Percentiles rank a stretch among this genome's conserved stretches.
Evolutionary conservation across 768 basidiomycete genomes (phyloP).

Genomic region (Naganishia antarctica): DNA sequence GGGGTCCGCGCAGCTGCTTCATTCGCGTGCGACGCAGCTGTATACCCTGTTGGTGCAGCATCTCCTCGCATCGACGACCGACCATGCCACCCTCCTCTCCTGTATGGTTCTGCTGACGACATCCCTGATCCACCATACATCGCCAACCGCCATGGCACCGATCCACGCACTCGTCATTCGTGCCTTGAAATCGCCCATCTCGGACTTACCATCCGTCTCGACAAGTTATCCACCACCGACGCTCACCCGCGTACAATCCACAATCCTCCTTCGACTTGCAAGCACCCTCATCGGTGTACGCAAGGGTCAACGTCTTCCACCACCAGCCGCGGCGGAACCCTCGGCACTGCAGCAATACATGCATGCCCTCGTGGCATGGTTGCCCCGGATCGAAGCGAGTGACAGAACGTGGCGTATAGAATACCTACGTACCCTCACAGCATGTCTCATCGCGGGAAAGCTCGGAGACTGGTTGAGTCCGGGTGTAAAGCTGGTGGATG

Average conservation of each 20-base stretch:
- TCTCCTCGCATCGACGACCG: constrained; percentile 52
- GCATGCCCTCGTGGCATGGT: constrained; percentile 12
- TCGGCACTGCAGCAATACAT: constrained; percentile 21
- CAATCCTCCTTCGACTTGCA: constrained; percentile 37
- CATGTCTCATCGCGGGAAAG: constrained; percentile 41
- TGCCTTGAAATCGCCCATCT: constrained; percentile 6
- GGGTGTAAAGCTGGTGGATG: constrained; percentile 38
- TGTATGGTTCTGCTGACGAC: constrained; percentile 66
- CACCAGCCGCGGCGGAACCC: constrained; percentile 25
- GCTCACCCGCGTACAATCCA: constrained; percentile 9
- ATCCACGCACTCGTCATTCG: constrained; percentile 54
- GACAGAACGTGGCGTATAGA: constrained; percentile 31
- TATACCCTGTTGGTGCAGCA: constrained; percentile 59
- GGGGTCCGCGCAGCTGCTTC: constrained; percentile 55
- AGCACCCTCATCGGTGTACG: constrained; percentile 38
- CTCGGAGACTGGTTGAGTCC: constrained; percentile 46
- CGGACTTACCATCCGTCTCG: neutral
- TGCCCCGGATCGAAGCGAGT: neutral
- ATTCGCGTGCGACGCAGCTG: constrained; percentile 66
- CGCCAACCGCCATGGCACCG: constrained; percentile 52
- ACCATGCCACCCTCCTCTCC: constrained; percentile 42
- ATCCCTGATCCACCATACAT: constrained; percentile 76
- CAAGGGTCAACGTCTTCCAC: constrained; percentile 45
- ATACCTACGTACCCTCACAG: constrained; percentile 32
- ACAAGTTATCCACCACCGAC: constrained; percentile 14